Percentiles rank a stretch among this genome's conserved stretches.
These are phyloP conservation scores for Gymnopilus dilepis DNA, from an alignment of 768 basidiomycete species.

Conservation along the genomic window DNA sequence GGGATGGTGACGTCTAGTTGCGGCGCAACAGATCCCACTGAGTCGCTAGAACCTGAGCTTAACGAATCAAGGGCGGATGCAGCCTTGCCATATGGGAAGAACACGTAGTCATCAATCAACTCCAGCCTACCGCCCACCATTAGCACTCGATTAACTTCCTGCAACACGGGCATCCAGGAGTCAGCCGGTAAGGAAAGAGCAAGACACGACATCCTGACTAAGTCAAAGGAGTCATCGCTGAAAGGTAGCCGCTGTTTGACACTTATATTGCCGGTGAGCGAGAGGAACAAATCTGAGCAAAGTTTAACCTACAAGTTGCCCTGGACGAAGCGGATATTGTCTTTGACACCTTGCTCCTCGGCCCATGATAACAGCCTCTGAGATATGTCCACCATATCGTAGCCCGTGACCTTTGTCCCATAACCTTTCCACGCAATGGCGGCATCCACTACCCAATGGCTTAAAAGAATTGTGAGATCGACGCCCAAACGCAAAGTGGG, in stretches of 20 bases:
- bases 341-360: constrained; percentile 32
- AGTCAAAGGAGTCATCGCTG: constrained; percentile 62
- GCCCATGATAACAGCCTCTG: constrained; percentile 41
- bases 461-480: constrained; percentile 8
- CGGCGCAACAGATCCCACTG: constrained; percentile 24
- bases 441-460: constrained; percentile 67
- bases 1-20: constrained; percentile 31
- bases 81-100: constrained; percentile 58
- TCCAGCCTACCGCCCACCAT: constrained; percentile 67
- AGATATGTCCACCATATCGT: constrained; percentile 61
- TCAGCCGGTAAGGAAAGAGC: constrained; percentile 60
- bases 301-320: constrained; percentile 72
- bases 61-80: constrained; percentile 18
- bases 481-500: background rate
- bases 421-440: constrained; percentile 62
- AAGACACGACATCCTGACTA: constrained; percentile 76
- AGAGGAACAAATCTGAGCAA: background rate
- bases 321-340: constrained; percentile 57
- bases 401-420: constrained; percentile 58
- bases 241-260: constrained; percentile 67
- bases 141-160: constrained; percentile 67
- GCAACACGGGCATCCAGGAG: constrained; percentile 63
- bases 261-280: constrained; percentile 39
- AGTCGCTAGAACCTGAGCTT: background rate
- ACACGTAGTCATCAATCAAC: constrained; percentile 69